Base-by-base conservation (phyloP, 192 early-diverging fungal genomes). In the Umbelopsis vinacea region DNA sequence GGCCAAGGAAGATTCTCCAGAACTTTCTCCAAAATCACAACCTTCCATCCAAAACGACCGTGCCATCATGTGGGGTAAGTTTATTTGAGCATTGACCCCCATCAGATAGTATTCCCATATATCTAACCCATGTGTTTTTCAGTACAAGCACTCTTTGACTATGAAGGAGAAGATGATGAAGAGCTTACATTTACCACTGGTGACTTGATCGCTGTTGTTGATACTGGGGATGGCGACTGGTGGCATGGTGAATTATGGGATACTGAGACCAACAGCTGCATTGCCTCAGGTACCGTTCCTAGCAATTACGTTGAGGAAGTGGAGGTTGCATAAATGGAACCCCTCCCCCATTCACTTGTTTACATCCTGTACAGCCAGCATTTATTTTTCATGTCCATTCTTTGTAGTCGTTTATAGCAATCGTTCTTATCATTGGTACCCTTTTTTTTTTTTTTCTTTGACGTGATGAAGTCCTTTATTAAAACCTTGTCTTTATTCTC, bases 231-330 rank as follows among this genome's bases (percentile, higher is more conserved):
- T 19, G 83, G 81, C 54, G 83, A 80, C 19, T 84, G 83, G 83
- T 84, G 83, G 83, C 80, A 82, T 38, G 83, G 83, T 15, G 74
- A 82, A 37, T 40, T 82, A 8, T 48, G 79, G 52, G 73, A 76
- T 40, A 72, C 76, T 1, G 33, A 63, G 11, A 63, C 26, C 26
- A 63, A 63, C 33, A 17, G 19, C 2, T 37, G 57, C 19, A 29
- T 63, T 2, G 57, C 29, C 19, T 17, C 19, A 37, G 57, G 57
- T 8, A 63, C 57, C 4, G 33, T 63, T 10, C 57, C 57, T 35
- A 63, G 57, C 35, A 63, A 63, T 35, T 63, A 29, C 19, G 57
- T 63, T 6, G 57, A 63, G 17, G 57, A 63, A 63, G 57, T 63
- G 10, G 57, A 63, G 1, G 33, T 63, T 0, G 26, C 57, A 37